Evolutionary conservation across 106 monocot genomes (phyloP).

Genomic region (Xerophyta viscosa): DNA sequence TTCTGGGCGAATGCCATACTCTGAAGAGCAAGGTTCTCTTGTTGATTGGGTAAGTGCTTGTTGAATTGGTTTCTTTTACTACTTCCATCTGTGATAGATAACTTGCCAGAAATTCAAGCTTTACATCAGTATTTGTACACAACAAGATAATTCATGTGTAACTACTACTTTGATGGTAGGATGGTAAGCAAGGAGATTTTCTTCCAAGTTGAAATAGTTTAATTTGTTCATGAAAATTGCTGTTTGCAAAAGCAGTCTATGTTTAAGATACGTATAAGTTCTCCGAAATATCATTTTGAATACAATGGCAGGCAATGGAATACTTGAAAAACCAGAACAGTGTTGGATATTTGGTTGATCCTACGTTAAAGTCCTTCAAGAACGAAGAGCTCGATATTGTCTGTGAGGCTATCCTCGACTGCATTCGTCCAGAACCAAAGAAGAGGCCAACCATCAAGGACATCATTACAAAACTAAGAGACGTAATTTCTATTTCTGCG

Average conservation of each 20-base stretch:
- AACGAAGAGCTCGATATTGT: conserved; percentile 43
- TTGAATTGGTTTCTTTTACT: too few relatives aligned
- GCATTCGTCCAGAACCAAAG: conserved; percentile 35
- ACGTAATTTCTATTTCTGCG: conserved; percentile 43
- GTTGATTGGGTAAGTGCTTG: conserved; percentile 46
- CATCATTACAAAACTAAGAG: conserved; percentile 25
- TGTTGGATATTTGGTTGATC: conserved; percentile 49
- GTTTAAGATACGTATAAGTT: too few relatives aligned
- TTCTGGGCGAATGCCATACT: conserved; percentile 50
- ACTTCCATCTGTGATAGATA: too few relatives aligned
- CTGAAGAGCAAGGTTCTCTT: conserved; percentile 44
- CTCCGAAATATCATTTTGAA: too few relatives aligned
- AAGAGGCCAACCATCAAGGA: conserved; percentile 50
- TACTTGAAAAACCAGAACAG: conserved; percentile 39
- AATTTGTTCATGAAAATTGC: too few relatives aligned
- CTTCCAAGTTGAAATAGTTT: too few relatives aligned
- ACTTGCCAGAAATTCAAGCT: too few relatives aligned
- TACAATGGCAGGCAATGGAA: conserved; percentile 44
- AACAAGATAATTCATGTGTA: too few relatives aligned
- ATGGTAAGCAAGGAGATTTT: too few relatives aligned
- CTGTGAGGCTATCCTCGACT: conserved; percentile 57
- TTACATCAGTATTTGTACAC: too few relatives aligned
- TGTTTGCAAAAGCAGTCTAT: too few relatives aligned
- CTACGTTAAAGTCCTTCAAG: conserved; percentile 38
- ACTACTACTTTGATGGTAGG: too few relatives aligned